phyloP scores from a whole-genome alignment of 202 grass and related monocot genomes.

The Elaeis oleifera region DNA sequence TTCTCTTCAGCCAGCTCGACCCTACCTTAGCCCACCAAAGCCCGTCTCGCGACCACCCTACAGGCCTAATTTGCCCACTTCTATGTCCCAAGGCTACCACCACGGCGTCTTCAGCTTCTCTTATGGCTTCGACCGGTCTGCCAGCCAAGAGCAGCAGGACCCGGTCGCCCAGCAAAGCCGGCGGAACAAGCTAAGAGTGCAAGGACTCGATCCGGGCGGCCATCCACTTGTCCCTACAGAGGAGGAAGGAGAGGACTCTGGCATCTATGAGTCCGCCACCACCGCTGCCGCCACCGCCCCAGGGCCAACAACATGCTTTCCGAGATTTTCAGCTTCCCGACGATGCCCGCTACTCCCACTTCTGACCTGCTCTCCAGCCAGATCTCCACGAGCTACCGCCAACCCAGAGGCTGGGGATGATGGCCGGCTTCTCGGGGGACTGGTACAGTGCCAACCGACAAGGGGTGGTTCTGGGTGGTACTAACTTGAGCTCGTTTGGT shows the following conservation, averaged over 20 bases:
- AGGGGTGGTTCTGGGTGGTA: constrained; percentile 26
- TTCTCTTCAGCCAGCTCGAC: constrained; percentile 23
- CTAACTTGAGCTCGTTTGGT: constrained; percentile 41
- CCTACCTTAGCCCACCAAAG: constrained; percentile 10
- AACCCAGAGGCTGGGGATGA: constrained; percentile 16
- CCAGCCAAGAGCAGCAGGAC: constrained; percentile 34
- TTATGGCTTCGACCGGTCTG: constrained; percentile 49
- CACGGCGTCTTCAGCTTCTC: constrained; percentile 76
- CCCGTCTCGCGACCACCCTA: neutral
- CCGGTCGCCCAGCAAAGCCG: constrained; percentile 87
- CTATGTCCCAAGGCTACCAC: constrained; percentile 98
- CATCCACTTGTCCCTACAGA: constrained; percentile 53
- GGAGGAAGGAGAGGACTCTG: constrained; percentile 8
- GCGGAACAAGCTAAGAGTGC: constrained; percentile 73
- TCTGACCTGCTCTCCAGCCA: constrained; percentile 52
- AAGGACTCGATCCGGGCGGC: constrained; percentile 40
- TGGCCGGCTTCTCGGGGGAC: constrained; percentile 19
- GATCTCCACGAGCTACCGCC: constrained; percentile 45
- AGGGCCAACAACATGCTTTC: constrained; percentile 53
- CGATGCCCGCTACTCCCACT: neutral
- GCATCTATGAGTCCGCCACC: constrained; percentile 39
- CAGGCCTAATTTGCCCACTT: neutral
- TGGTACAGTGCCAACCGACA: constrained; percentile 18
- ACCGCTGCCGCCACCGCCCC: constrained; percentile 6
- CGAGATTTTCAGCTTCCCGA: constrained; percentile 67